Percentiles rank a stretch among this genome's conserved stretches.
Evolutionary conservation across 768 basidiomycete species (phyloP).

Genomic region (Calvatia gigantea): DNA sequence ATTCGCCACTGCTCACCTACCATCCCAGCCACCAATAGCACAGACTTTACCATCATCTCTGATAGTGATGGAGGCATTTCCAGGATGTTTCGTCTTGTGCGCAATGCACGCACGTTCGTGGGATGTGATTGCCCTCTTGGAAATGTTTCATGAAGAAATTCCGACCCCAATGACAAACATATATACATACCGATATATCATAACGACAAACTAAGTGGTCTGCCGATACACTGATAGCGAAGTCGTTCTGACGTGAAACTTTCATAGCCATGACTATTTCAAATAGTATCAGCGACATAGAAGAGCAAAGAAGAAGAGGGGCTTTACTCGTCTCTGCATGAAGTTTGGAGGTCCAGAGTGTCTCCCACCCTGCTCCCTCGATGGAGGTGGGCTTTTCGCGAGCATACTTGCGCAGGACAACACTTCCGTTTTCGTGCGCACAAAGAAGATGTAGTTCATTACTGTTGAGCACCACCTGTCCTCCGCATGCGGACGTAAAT

Average conservation of each 20-base stretch:
- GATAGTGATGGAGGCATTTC: slow-evolving; percentile 75
- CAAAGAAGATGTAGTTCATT: slow-evolving; percentile 58
- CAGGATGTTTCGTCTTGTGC: slow-evolving; percentile 65
- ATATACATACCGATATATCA: slow-evolving; percentile 44
- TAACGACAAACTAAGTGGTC: slow-evolving; percentile 76
- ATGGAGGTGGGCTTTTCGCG: slow-evolving; percentile 47
- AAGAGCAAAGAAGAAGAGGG: neutral
- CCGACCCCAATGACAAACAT: neutral
- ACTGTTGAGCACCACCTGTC: slow-evolving; percentile 27
- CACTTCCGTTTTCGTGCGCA: slow-evolving; percentile 86
- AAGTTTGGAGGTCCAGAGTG: slow-evolving; percentile 59
- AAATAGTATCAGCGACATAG: neutral
- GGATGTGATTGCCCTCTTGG: slow-evolving; percentile 17
- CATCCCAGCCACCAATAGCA: slow-evolving; percentile 94
- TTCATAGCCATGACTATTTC: slow-evolving; percentile 83
- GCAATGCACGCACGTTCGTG: slow-evolving; percentile 16
- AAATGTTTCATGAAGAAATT: neutral
- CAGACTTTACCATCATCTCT: slow-evolving; percentile 74
- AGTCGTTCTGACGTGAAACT: slow-evolving; percentile 51
- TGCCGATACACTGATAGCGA: slow-evolving; percentile 81
- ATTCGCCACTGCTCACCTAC: slow-evolving; percentile 56
- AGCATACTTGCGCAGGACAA: slow-evolving; percentile 60
- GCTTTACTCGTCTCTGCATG: slow-evolving; percentile 72
- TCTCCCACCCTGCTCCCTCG: slow-evolving; percentile 72
- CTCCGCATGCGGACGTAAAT: slow-evolving; percentile 28